Evolutionary conservation across 2,329 filamentous ascomycete genomes (phyloP).

Genomic region (Phaeosphaeriaceae sp.): DNA sequence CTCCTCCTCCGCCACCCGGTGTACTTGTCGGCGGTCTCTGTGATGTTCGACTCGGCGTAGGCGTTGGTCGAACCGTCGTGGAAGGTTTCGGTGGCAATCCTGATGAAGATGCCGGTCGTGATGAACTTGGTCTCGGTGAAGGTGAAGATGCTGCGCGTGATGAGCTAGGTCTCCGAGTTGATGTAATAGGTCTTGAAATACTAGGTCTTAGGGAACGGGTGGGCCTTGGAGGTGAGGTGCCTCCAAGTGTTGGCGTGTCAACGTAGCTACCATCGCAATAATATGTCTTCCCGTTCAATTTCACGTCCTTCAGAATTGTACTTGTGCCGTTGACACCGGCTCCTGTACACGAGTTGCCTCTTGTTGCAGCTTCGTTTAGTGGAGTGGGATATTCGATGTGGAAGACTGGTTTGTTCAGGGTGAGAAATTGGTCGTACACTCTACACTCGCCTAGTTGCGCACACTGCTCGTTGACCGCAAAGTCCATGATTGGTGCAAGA

Average conservation of each 20-base stretch:
- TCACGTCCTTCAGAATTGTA: slow-evolving; percentile 68
- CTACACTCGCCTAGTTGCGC: slow-evolving; percentile 31
- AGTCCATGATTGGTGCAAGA: slow-evolving; percentile 30
- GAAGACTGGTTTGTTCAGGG: slow-evolving; percentile 40
- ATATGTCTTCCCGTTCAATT: slow-evolving; percentile 65
- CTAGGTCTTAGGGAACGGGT: slow-evolving; percentile 12
- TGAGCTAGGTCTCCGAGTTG: slow-evolving; percentile 1
- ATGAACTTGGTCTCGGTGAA: slow-evolving; percentile 7
- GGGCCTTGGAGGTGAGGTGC: slow-evolving; percentile 22
- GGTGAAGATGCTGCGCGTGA: neutral
- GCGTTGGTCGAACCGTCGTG: slow-evolving; percentile 7
- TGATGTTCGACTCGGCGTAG: slow-evolving; percentile 5
- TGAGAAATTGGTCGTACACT: slow-evolving; percentile 32
- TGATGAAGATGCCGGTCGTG: neutral
- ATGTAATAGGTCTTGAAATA: slow-evolving; percentile 5
- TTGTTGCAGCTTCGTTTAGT: slow-evolving; percentile 41
- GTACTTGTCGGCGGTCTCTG: slow-evolving; percentile 27
- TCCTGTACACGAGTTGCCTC: slow-evolving; percentile 50
- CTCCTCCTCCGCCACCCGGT: slow-evolving; percentile 25
- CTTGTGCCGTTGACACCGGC: slow-evolving; percentile 64
- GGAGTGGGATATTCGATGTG: slow-evolving; percentile 44
- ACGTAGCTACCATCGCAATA: slow-evolving; percentile 54
- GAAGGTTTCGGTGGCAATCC: slow-evolving; percentile 5
- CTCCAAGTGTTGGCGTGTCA: slow-evolving; percentile 38
- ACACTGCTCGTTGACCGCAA: slow-evolving; percentile 44